phyloP scores from a whole-genome alignment of 495 filamentous ascomycete species.

The Penicillium lividum region DNA sequence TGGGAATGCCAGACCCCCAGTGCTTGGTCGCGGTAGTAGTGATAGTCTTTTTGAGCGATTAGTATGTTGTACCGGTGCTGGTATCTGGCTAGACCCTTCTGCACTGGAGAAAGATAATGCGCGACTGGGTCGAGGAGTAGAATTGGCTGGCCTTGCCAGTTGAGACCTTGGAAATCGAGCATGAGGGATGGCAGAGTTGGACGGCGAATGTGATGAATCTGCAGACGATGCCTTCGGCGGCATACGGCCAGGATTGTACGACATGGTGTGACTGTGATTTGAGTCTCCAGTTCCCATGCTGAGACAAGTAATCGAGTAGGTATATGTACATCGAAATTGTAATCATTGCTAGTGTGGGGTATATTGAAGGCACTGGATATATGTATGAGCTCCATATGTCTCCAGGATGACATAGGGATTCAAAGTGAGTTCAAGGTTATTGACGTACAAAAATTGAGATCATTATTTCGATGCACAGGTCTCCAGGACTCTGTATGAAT shows the following conservation, averaged over 20 bases:
- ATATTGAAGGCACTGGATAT: slow-evolving; percentile 7
- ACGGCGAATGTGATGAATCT: slow-evolving; percentile 26
- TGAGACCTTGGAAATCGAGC: slow-evolving; percentile 27
- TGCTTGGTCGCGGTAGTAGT: slow-evolving; percentile 36
- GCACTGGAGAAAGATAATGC: slow-evolving; percentile 34
- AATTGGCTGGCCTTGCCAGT: slow-evolving; percentile 30
- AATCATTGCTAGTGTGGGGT: slow-evolving; percentile 35
- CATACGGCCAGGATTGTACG: slow-evolving; percentile 42
- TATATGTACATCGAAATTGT: slow-evolving; percentile 24
- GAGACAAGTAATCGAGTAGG: slow-evolving; percentile 30
- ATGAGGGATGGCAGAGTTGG: slow-evolving; percentile 20
- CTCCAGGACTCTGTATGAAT: slow-evolving; percentile 22
- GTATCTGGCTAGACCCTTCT: slow-evolving; percentile 28
- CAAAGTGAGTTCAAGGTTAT: background rate
- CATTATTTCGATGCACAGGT: slow-evolving; percentile 17
- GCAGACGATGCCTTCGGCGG: slow-evolving; percentile 31
- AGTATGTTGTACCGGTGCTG: slow-evolving; percentile 24
- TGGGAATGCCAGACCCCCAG: slow-evolving; percentile 19
- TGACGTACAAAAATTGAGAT: slow-evolving; percentile 9
- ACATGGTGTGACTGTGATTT: slow-evolving; percentile 36
- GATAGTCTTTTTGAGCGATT: slow-evolving; percentile 32
- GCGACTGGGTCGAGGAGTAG: slow-evolving; percentile 26
- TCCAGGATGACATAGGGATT: background rate
- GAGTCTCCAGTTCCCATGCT: slow-evolving; percentile 30
- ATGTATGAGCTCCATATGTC: slow-evolving; percentile 8